These are phyloP conservation scores for Cymbopogon citratus DNA, from an alignment of 176 grass and related monocot genomes.

Conservation along the genomic window DNA sequence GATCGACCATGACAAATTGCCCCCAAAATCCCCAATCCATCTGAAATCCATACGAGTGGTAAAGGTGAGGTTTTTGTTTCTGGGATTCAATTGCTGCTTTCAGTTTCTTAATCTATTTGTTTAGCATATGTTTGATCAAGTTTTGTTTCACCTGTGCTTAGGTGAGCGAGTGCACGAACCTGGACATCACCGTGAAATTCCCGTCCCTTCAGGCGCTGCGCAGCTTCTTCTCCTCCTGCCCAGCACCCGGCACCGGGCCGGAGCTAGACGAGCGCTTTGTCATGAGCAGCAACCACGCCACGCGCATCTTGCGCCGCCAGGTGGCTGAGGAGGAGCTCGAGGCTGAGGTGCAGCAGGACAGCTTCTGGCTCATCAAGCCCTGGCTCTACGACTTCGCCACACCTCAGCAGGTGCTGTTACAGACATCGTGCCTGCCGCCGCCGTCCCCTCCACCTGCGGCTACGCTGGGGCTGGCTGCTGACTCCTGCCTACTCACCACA, in stretches of 20 bases:
- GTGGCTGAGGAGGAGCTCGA: conserved; percentile 36
- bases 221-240: conserved; percentile 57
- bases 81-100: not conserved
- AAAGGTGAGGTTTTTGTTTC: conserved; percentile 38
- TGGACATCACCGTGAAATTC: conserved; percentile 71
- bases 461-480: not conserved
- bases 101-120: not conserved
- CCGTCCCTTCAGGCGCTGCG: conserved; percentile 53
- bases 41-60: conserved; percentile 70
- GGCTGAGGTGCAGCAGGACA: conserved; percentile 50
- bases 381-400: conserved; percentile 29
- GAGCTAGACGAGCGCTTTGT: conserved; percentile 84
- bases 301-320: conserved; percentile 48
- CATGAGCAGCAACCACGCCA: conserved; percentile 77
- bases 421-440: not conserved
- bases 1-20: conserved; percentile 71
- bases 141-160: conserved; percentile 14
- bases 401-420: not conserved
- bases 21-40: conserved; percentile 70
- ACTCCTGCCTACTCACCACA: conserved; percentile 46
- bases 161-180: conserved; percentile 49
- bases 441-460: not conserved
- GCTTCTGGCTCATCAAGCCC: conserved; percentile 63
- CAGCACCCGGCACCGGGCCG: conserved; percentile 21
- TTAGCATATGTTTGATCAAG: not conserved